These are phyloP conservation scores for Rhodamnia argentea DNA, from an alignment of 345 rosid genomes.

Conservation along the genomic window DNA sequence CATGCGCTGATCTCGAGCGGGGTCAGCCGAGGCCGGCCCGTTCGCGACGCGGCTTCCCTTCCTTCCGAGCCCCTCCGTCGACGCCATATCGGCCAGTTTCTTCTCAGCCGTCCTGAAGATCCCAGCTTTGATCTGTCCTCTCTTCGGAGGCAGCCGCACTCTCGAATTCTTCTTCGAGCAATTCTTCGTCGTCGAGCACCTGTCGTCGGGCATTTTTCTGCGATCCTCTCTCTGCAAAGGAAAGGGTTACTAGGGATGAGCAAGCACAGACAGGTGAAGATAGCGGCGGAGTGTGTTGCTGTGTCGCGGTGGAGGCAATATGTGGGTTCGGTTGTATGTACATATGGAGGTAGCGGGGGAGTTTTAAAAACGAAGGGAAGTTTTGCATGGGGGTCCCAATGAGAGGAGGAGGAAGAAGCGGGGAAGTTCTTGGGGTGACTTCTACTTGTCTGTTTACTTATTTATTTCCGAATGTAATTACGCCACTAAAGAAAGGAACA, in stretches of 20 bases:
- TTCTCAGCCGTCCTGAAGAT: not conserved
- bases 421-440: too few species aligned
- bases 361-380: too few species aligned
- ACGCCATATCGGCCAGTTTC: not conserved
- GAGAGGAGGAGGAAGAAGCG: too few species aligned
- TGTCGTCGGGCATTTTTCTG: not conserved
- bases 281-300: too few species aligned
- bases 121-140: slow-evolving; percentile 7
- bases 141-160: slow-evolving; percentile 15
- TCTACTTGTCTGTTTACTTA: too few species aligned
- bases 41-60: not conserved
- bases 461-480: too few species aligned
- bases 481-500: too few species aligned
- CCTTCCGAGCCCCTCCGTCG: not conserved
- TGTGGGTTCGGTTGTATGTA: not conserved
- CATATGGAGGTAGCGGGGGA: not conserved
- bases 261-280: too few species aligned
- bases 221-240: not conserved
- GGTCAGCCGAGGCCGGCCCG: not conserved
- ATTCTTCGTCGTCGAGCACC: not conserved
- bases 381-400: too few species aligned
- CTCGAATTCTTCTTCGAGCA: not conserved
- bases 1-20: not conserved
- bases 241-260: not conserved
- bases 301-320: not conserved